Evolutionary conservation across 1,139 yeast species (phyloP), one percentile per base, ranked within the genome.

Genomic region (Saccharomycopsis hybrid): DNA sequence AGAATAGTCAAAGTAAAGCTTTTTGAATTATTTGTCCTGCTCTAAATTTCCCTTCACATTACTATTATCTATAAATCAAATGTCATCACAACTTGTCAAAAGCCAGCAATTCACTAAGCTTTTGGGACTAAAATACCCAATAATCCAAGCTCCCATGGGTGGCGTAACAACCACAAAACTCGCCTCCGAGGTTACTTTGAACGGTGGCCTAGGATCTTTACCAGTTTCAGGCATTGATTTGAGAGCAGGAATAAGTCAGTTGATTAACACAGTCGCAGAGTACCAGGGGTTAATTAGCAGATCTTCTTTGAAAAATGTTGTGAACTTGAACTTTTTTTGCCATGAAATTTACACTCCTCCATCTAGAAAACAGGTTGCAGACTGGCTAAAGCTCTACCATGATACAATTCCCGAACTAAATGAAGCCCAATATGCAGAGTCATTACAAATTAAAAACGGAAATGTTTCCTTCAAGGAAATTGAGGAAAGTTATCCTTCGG

Each of bases 121-220:
- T 1, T 55, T 60, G 58, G 55, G 65, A 55, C 13, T 70, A 11
- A 61, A 56, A 29, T 56, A 61, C 33, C 80, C 80, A 1, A 62
- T 76, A 2, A 60, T 76, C 36, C 78, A 74, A 56, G 68, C 80
- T 1, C 80, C 80, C 32, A 76, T 76, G 80, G 79, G 80, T 0
- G 80, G 80, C 0, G 67, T 74, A 1, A 65, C 73, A 28, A 73
- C 77, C 0, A 62, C 68, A 1, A 62, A 62, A 33, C 58, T 76
- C 51, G 76, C 78, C 0, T 65, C 72, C 1, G 62, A 60, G 1
- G 69, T 73, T 1, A 61, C 69, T 1, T 59, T 60, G 3, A 51
- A 55, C 24, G 80, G 80, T 0, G 79, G 71, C 1, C 50, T 76
- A 25, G 80, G 78, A 0, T 70, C 79, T 1, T 51, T 76, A 2